Evolutionary conservation across 805 yeast species (phyloP).

Genomic region (Starmerella tilneyi): DNA sequence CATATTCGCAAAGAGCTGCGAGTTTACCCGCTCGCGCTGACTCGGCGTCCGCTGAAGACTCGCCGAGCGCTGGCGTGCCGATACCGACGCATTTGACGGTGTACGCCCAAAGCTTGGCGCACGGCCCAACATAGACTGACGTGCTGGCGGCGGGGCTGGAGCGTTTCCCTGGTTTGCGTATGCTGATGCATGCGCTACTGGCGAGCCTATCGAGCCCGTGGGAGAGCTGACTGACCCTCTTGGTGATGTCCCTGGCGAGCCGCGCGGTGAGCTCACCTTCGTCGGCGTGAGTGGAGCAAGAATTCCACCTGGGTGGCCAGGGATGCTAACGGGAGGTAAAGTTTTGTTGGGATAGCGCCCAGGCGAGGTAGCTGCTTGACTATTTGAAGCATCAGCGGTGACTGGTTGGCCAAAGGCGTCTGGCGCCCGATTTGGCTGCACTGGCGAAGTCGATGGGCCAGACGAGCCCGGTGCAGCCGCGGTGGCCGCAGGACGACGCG

Average conservation of each 20-base stretch:
- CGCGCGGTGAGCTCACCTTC: conserved; percentile 7
- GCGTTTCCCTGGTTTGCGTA: background rate
- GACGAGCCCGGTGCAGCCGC: background rate
- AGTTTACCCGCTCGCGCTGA: conserved; percentile 9
- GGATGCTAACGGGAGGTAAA: background rate
- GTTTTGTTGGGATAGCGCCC: background rate
- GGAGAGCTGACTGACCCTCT: background rate
- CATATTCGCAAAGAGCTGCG: conserved; percentile 16
- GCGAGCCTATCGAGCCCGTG: background rate
- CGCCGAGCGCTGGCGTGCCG: conserved; percentile 3
- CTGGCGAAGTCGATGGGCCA: background rate
- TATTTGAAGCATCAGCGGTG: no score
- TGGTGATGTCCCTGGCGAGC: conserved; percentile 8
- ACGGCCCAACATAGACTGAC: conserved; percentile 15
- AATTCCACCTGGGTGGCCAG: background rate
- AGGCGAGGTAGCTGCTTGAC: background rate
- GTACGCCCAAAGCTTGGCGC: conserved; percentile 11
- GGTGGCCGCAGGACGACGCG: conserved; percentile 4
- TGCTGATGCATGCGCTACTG: background rate
- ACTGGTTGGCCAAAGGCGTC: background rate
- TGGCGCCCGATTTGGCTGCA: background rate
- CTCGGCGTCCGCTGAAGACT: conserved; percentile 18
- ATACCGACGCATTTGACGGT: conserved; percentile 14
- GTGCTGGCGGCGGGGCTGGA: conserved; percentile 22
- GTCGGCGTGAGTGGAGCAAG: conserved; percentile 15